Conservation (phyloP, 129 eudicot genomes). For the sunflower (Helianthus annuus) region DNA sequence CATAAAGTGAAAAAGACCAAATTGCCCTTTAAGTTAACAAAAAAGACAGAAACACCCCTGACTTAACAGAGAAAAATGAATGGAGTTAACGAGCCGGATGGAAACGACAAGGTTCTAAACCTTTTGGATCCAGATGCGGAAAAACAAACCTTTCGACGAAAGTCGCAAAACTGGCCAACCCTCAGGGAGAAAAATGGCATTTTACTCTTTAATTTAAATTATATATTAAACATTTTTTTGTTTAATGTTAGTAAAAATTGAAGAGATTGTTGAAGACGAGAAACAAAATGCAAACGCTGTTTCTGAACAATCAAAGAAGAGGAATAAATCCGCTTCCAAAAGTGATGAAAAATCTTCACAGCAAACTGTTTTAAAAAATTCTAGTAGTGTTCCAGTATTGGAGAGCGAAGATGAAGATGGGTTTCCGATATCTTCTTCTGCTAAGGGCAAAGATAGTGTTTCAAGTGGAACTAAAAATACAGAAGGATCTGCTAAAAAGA, state of each 20-base stretch:
- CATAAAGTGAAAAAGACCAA: too few species aligned
- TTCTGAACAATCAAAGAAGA: conserved; percentile 24
- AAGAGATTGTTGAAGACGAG: neutral
- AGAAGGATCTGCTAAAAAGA: conserved; percentile 24
- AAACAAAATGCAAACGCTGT: neutral
- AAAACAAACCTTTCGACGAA: too few species aligned
- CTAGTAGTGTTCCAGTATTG: conserved; percentile 9
- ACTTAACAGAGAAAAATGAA: too few species aligned
- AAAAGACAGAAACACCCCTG: neutral
- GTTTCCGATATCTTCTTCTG: conserved; percentile 28
- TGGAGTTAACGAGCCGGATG: too few species aligned
- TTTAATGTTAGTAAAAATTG: neutral
- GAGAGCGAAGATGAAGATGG: neutral
- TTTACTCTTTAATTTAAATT: neutral
- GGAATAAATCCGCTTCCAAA: neutral
- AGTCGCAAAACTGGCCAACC: too few species aligned
- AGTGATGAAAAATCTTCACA: neutral
- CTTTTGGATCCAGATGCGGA: too few species aligned
- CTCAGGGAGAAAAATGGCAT: too few species aligned
- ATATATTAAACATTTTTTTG: neutral
- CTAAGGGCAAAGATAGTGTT: conserved; percentile 23
- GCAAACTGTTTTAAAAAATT: neutral
- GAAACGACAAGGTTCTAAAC: too few species aligned
- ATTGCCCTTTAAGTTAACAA: neutral
- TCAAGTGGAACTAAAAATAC: conserved; percentile 27